Conservation (phyloP, 2,329 filamentous ascomycete genomes). For the Penicillium sp. region DNA sequence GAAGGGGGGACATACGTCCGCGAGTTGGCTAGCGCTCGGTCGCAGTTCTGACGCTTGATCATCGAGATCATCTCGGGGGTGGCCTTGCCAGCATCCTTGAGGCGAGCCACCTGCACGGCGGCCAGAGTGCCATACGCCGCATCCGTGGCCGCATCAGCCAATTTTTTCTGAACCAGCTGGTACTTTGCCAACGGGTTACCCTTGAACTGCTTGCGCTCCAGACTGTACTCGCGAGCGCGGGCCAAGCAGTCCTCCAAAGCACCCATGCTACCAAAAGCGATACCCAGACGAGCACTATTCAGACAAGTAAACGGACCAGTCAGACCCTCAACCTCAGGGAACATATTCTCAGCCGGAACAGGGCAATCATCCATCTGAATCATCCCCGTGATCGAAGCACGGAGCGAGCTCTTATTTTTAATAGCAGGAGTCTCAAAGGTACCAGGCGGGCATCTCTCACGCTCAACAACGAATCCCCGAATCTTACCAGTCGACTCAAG, state of each 20-base stretch:
- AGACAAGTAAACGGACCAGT: constrained; percentile 90
- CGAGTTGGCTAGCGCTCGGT: constrained; percentile 79
- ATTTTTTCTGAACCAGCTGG: constrained; percentile 96
- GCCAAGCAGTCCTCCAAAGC: constrained; percentile 89
- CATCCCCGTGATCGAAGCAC: constrained; percentile 96
- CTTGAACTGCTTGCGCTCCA: constrained; percentile 96
- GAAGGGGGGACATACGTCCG: constrained; percentile 58
- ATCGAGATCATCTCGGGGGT: constrained; percentile 95
- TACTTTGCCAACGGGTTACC: constrained; percentile 93
- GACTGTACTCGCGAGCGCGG: constrained; percentile 80
- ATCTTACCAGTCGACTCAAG: constrained; percentile 91
- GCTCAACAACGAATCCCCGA: constrained; percentile 86
- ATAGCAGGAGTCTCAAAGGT: constrained; percentile 89
- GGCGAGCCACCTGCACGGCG: constrained; percentile 83
- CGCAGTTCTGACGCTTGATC: constrained; percentile 98
- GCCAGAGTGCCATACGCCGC: constrained; percentile 90
- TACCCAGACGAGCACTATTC: constrained; percentile 91
- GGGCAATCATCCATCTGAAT: constrained; percentile 92
- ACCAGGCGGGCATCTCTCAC: constrained; percentile 80
- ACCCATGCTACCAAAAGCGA: constrained; percentile 91
- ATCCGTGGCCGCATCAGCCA: constrained; percentile 90
- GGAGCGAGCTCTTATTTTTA: constrained; percentile 92
- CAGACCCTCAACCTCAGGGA: constrained; percentile 85
- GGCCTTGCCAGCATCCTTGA: constrained; percentile 88
- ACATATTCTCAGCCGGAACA: constrained; percentile 89